These are phyloP conservation scores for Diplodia mutila DNA, from an alignment of 2,329 filamentous ascomycete species.

Conservation along the genomic window DNA sequence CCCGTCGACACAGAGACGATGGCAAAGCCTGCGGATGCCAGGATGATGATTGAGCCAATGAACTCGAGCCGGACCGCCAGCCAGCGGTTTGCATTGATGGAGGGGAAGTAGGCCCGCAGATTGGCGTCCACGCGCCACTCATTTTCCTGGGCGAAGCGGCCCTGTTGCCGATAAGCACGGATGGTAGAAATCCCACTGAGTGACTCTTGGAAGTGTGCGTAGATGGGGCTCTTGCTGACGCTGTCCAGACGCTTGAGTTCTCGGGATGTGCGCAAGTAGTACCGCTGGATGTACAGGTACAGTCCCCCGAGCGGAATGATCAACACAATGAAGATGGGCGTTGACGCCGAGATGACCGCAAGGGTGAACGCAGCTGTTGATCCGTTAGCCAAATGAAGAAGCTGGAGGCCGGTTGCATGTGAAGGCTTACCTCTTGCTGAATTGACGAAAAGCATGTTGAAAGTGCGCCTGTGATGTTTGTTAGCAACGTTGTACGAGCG, in stretches of 20 bases:
- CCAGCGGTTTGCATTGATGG: slow-evolving; percentile 89
- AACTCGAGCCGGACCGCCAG: slow-evolving; percentile 93
- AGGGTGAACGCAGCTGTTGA: slow-evolving; percentile 72
- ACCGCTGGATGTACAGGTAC: slow-evolving; percentile 93
- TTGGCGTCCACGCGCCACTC: slow-evolving; percentile 98
- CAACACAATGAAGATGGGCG: slow-evolving; percentile 77
- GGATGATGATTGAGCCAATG: slow-evolving; percentile 90
- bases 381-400: slow-evolving; percentile 11
- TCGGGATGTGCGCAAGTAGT: slow-evolving; percentile 93
- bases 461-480: slow-evolving; percentile 63
- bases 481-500: slow-evolving; percentile 1
- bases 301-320: slow-evolving; percentile 79
- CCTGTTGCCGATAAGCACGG: slow-evolving; percentile 87
- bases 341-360: slow-evolving; percentile 78
- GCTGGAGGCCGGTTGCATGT: slow-evolving; percentile 15
- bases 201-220: slow-evolving; percentile 97
- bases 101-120: slow-evolving; percentile 90
- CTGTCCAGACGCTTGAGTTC: slow-evolving; percentile 96
- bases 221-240: slow-evolving; percentile 93
- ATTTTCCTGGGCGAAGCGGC: slow-evolving; percentile 87
- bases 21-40: slow-evolving; percentile 80
- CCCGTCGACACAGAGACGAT: slow-evolving; percentile 77
- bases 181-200: slow-evolving; percentile 94
- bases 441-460: slow-evolving; percentile 79
- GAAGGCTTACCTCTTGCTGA: slow-evolving; percentile 51